Evolutionary conservation across 768 basidiomycete species (phyloP).

Genomic region (Termitomyces sp.): DNA sequence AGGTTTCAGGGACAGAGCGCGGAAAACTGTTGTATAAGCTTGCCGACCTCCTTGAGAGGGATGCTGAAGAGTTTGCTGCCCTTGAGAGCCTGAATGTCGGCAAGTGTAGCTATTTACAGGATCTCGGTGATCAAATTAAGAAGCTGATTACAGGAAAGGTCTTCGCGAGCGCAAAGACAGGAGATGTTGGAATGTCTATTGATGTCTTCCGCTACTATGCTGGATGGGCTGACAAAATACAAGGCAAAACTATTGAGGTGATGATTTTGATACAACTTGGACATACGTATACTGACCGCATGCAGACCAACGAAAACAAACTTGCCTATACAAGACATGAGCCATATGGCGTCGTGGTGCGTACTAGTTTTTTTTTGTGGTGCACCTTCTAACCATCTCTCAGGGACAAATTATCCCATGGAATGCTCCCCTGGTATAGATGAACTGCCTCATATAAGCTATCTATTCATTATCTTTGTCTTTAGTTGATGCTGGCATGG

Average conservation of each 20-base stretch:
- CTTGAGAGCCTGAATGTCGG: conserved; percentile 21
- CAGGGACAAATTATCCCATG: conserved; percentile 51
- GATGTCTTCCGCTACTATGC: conserved; percentile 66
- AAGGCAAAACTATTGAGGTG: conserved; percentile 62
- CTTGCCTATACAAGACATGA: conserved; percentile 37
- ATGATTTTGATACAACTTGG: background rate
- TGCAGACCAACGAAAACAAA: conserved; percentile 21
- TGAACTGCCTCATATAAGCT: background rate
- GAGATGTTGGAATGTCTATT: conserved; percentile 42
- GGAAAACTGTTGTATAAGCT: conserved; percentile 25
- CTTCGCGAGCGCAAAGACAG: conserved; percentile 35
- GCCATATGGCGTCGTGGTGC: conserved; percentile 41
- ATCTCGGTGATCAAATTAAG: background rate
- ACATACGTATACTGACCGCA: background rate
- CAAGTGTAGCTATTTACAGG: conserved; percentile 3
- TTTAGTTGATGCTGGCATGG: conserved; percentile 20
- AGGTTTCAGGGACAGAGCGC: conserved; percentile 35
- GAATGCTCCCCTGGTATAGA: conserved; percentile 32
- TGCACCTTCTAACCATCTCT: conserved; percentile 16
- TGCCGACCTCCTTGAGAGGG: conserved; percentile 22
- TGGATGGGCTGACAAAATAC: conserved; percentile 82
- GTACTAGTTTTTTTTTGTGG: background rate
- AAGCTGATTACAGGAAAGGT: conserved; percentile 42
- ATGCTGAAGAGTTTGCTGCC: conserved; percentile 23
- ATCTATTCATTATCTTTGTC: background rate